Percentiles rank a stretch among this genome's conserved stretches.
Conservation (phyloP, 1,284 basidiomycete genomes). For the Tylopilus orsonianus region DNA sequence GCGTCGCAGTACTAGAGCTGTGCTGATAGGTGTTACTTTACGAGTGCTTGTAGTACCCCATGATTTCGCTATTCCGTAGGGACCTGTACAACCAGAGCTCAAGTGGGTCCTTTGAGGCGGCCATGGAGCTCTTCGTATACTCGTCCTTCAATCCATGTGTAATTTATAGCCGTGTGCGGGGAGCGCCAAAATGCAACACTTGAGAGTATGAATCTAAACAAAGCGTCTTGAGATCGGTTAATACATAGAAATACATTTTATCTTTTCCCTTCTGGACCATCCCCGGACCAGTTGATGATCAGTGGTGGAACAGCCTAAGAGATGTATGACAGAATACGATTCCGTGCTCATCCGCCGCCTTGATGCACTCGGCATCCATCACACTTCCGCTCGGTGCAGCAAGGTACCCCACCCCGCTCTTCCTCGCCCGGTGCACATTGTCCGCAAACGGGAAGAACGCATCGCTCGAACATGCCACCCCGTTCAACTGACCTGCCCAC, state of each 20-base stretch:
- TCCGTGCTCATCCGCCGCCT: constrained; percentile 87
- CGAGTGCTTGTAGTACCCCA: too few relatives aligned
- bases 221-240: constrained; percentile 1
- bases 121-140: too few relatives aligned
- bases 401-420: constrained; percentile 90
- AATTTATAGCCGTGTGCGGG: too few relatives aligned
- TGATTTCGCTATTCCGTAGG: too few relatives aligned
- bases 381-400: constrained; percentile 95
- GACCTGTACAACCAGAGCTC: too few relatives aligned
- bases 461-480: constrained; percentile 91
- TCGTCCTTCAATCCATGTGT: too few relatives aligned
- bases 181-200: too few relatives aligned
- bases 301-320: constrained; percentile 83
- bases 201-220: not conserved
- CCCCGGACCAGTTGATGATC: constrained; percentile 35
- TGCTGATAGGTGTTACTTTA: too few relatives aligned
- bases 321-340: constrained; percentile 89
- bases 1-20: too few relatives aligned
- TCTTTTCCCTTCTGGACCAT: not conserved
- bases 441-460: constrained; percentile 99
- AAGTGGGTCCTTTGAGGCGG: too few relatives aligned
- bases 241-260: constrained; percentile 7
- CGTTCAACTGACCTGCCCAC: constrained; percentile 74
- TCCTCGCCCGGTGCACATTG: constrained; percentile 91
- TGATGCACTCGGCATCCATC: constrained; percentile 95